These are phyloP conservation scores for Penicillium sp. DNA, from an alignment of 2,329 filamentous ascomycete genomes.

Conservation along the genomic window DNA sequence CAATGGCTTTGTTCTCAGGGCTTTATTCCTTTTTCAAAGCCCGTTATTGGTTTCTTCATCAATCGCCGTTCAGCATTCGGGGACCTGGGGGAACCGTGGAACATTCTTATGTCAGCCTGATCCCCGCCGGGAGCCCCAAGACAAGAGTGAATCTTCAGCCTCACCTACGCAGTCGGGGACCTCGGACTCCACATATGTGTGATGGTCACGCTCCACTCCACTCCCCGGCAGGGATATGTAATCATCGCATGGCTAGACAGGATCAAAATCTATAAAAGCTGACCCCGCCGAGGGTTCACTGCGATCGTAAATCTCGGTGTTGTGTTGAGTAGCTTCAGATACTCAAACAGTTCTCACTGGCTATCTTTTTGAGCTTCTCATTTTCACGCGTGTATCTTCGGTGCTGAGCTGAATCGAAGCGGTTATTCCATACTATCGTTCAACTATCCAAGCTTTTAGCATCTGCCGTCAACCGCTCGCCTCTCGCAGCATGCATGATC, in stretches of 20 bases:
- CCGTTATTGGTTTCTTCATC: neutral
- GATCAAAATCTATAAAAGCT: constrained; percentile 9
- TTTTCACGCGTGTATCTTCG: neutral
- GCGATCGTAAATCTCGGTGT: neutral
- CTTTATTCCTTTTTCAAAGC: neutral
- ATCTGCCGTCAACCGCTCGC: neutral
- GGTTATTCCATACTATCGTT: neutral
- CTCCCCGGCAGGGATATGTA: neutral
- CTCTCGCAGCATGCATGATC: constrained; percentile 7
- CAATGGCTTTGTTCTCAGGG: neutral
- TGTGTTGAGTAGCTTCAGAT: neutral
- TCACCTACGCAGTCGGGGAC: constrained; percentile 2
- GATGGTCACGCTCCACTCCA: neutral
- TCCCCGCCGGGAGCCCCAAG: neutral
- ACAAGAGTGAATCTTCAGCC: neutral
- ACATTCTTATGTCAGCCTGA: constrained; percentile 6
- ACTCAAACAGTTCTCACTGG: neutral
- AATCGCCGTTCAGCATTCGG: neutral
- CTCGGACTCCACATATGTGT: constrained; percentile 1
- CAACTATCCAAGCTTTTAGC: neutral
- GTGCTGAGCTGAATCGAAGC: neutral
- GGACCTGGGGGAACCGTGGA: constrained; percentile 1
- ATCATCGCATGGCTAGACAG: neutral
- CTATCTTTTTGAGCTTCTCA: neutral
- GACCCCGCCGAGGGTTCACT: neutral